Evolutionary conservation across 805 yeast species (phyloP).

Genomic region (Myxozyma monticola): DNA sequence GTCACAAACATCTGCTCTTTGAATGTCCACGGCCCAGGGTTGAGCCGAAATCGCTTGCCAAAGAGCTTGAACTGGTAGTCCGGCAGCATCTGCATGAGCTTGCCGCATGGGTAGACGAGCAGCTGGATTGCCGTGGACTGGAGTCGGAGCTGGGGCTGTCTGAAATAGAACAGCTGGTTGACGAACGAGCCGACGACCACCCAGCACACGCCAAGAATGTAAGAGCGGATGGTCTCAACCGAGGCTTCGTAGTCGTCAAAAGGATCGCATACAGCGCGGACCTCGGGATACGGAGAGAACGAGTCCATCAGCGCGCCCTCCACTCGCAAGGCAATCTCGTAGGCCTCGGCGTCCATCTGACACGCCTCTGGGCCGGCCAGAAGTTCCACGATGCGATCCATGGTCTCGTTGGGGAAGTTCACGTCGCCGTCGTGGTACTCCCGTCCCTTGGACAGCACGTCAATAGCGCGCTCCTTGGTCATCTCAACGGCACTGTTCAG

Average conservation of each 20-base stretch:
- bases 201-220: conserved; percentile 53
- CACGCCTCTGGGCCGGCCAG: neutral
- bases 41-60: conserved; percentile 46
- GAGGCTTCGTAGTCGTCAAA: conserved; percentile 50
- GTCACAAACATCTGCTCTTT: conserved; percentile 66
- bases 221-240: conserved; percentile 55
- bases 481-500: too few relatives aligned
- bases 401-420: conserved; percentile 45
- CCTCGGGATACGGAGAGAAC: conserved; percentile 61
- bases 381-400: conserved; percentile 36
- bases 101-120: conserved; percentile 60
- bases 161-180: conserved; percentile 58
- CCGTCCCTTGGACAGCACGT: conserved; percentile 44
- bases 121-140: conserved; percentile 67
- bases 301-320: conserved; percentile 46
- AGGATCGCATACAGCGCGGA: conserved; percentile 42
- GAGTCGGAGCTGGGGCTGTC: conserved; percentile 56
- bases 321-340: conserved; percentile 40
- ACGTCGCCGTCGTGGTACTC: conserved; percentile 46
- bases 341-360: neutral
- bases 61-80: conserved; percentile 26
- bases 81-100: conserved; percentile 30
- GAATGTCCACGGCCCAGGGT: conserved; percentile 60
- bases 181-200: conserved; percentile 58
- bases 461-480: conserved; percentile 42